Evolutionary conservation across 2,329 filamentous ascomycete species (phyloP).

Genomic region (Cryphonectria radicalis): DNA sequence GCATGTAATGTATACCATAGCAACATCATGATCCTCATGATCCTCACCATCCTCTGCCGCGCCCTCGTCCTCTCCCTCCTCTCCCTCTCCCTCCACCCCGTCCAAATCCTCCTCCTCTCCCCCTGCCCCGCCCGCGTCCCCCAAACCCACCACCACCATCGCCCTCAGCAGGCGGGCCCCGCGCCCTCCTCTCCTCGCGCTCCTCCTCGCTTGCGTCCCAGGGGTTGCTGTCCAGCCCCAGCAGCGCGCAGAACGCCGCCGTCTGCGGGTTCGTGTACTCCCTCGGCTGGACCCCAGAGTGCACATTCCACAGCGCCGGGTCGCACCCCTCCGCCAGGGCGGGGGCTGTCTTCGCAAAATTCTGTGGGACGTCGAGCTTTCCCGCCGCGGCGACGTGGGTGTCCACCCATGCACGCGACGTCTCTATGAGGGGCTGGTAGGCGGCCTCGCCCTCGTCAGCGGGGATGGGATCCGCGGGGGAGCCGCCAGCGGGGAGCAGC

Average conservation of each 20-base stretch:
- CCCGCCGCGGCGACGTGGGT: slow-evolving; percentile 68
- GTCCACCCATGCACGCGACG: slow-evolving; percentile 79
- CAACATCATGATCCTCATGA: slow-evolving; percentile 28
- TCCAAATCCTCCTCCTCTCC: slow-evolving; percentile 38
- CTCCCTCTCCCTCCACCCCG: slow-evolving; percentile 40
- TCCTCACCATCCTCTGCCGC: slow-evolving; percentile 43
- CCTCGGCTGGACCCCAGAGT: slow-evolving; percentile 64
- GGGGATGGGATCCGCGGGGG: slow-evolving; percentile 53
- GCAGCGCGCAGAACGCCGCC: slow-evolving; percentile 74
- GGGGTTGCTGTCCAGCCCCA: slow-evolving; percentile 80
- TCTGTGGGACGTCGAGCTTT: slow-evolving; percentile 72
- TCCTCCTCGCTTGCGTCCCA: slow-evolving; percentile 77
- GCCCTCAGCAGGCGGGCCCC: slow-evolving; percentile 56
- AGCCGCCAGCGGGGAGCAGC: slow-evolving; percentile 64
- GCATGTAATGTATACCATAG: neutral
- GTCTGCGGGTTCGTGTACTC: slow-evolving; percentile 93
- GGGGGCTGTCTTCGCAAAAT: slow-evolving; percentile 79
- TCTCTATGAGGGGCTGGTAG: slow-evolving; percentile 70
- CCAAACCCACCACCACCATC: slow-evolving; percentile 37
- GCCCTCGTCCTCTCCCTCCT: slow-evolving; percentile 43
- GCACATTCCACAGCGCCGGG: slow-evolving; percentile 22
- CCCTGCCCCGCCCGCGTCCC: slow-evolving; percentile 42
- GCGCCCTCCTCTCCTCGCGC: slow-evolving; percentile 59
- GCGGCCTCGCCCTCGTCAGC: slow-evolving; percentile 68
- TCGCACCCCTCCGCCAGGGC: slow-evolving; percentile 56